These are phyloP conservation scores for Ramularia endophylla DNA, from an alignment of 2,329 filamentous ascomycete species.

Conservation along the genomic window DNA sequence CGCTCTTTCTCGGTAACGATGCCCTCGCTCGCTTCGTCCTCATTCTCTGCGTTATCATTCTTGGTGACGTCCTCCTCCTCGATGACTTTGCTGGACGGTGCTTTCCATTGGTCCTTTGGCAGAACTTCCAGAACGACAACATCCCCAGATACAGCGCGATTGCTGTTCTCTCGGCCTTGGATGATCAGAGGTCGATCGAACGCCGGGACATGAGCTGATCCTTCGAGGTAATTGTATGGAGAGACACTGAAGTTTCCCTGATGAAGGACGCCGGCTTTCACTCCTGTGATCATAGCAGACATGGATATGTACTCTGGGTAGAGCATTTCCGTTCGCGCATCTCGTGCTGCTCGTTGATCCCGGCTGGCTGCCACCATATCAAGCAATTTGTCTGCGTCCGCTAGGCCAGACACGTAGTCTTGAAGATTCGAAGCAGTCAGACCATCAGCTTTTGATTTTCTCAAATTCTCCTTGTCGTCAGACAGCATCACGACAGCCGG, in stretches of 20 bases:
- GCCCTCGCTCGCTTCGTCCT: conserved; percentile 65
- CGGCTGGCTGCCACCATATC: conserved; percentile 87
- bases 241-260: conserved; percentile 96
- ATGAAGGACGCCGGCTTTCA: conserved; percentile 82
- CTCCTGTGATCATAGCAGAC: conserved; percentile 89
- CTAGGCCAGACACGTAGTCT: conserved; percentile 77
- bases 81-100: conserved; percentile 88
- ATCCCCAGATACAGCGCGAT: conserved; percentile 86
- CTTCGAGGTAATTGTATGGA: conserved; percentile 96
- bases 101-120: conserved; percentile 94
- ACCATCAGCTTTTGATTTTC: conserved; percentile 70
- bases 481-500: conserved; percentile 89
- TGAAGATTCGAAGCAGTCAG: conserved; percentile 60
- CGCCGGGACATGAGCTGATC: conserved; percentile 79
- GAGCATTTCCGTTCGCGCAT: conserved; percentile 63
- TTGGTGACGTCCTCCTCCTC: conserved; percentile 89
- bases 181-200: conserved; percentile 87
- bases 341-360: conserved; percentile 59
- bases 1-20: conserved; percentile 86
- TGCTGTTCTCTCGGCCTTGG: conserved; percentile 91
- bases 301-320: conserved; percentile 86
- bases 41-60: conserved; percentile 87
- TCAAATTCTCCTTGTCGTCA: conserved; percentile 82
- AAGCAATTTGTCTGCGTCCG: conserved; percentile 76
- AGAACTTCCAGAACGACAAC: conserved; percentile 88